phyloP scores from a whole-genome alignment of 2,329 filamentous ascomycete genomes.

The Nigrospora sphaerica region DNA sequence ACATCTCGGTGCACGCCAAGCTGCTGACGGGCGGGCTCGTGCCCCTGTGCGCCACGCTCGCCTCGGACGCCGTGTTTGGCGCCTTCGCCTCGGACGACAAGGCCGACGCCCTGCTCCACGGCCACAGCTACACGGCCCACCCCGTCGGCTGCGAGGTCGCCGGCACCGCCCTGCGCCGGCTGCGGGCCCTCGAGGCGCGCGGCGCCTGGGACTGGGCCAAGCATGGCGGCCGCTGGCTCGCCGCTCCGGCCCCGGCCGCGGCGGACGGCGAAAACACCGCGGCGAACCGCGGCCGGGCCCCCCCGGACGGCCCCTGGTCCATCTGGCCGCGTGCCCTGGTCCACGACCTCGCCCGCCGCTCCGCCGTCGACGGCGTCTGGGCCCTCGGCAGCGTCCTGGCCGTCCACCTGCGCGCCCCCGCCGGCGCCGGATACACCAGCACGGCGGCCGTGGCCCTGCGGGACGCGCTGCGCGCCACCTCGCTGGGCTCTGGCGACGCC shows the following conservation, averaged over 20 bases:
- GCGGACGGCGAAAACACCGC: conserved; percentile 2
- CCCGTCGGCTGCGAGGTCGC: conserved; percentile 75
- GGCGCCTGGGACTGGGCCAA: conserved; percentile 52
- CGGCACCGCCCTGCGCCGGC: conserved; percentile 53
- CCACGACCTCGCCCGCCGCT: conserved; percentile 45
- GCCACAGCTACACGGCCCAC: conserved; percentile 83
- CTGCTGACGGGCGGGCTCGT: conserved; percentile 74
- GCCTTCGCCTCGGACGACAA: conserved; percentile 68
- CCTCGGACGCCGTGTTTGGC: conserved; percentile 65
- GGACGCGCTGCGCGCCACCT: conserved; percentile 19
- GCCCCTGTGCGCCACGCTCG: conserved; percentile 69
- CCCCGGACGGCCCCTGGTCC: conserved; percentile 48
- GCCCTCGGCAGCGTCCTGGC: conserved; percentile 70
- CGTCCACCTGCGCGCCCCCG: conserved; percentile 42
- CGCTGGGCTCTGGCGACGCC: conserved; percentile 10
- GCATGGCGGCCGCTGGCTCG: conserved; percentile 38
- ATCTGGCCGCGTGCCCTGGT: conserved; percentile 62
- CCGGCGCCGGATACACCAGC: conserved; percentile 39
- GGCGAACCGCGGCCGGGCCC: neutral
- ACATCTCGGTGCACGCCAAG: conserved; percentile 78
- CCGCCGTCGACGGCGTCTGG: conserved; percentile 57
- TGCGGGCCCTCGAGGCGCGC: conserved; percentile 49
- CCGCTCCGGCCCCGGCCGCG: neutral
- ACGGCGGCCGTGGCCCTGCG: conserved; percentile 37
- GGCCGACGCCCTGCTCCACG: conserved; percentile 71